These are phyloP conservation scores for Pseudogymnoascus sp. DNA, from an alignment of 2,329 filamentous ascomycete species.

Conservation along the genomic window DNA sequence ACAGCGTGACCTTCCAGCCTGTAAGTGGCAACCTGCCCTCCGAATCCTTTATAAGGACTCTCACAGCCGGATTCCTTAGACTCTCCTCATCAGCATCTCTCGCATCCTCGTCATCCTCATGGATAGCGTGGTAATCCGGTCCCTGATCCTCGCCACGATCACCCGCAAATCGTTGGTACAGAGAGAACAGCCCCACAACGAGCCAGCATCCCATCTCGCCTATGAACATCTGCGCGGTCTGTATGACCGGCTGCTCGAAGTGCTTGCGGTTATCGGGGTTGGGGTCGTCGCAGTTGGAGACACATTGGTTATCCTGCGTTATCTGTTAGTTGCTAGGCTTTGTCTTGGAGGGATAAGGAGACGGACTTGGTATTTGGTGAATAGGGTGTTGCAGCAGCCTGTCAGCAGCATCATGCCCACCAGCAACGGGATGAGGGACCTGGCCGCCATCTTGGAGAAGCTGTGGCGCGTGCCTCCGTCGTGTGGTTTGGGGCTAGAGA, in stretches of 20 bases:
- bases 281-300: conserved; percentile 73
- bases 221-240: conserved; percentile 97
- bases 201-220: conserved; percentile 96
- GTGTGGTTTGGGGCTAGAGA: neutral
- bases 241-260: conserved; percentile 93
- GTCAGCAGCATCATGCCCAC: conserved; percentile 96
- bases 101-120: conserved; percentile 25
- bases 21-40: conserved; percentile 54
- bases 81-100: conserved; percentile 40
- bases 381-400: conserved; percentile 90
- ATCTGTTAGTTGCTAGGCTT: conserved; percentile 15
- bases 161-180: conserved; percentile 54
- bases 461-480: neutral
- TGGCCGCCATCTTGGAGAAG: conserved; percentile 54
- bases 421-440: conserved; percentile 70
- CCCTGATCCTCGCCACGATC: conserved; percentile 37
- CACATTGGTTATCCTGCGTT: conserved; percentile 88
- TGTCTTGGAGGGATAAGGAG: neutral
- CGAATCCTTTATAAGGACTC: conserved; percentile 44
- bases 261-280: conserved; percentile 58
- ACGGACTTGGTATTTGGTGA: conserved; percentile 89
- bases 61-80: conserved; percentile 42
- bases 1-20: conserved; percentile 64
- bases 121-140: conserved; percentile 60
- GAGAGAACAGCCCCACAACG: conserved; percentile 63